Conservation (phyloP, 306 rosid species). For the Medicago ruthenica region DNA sequence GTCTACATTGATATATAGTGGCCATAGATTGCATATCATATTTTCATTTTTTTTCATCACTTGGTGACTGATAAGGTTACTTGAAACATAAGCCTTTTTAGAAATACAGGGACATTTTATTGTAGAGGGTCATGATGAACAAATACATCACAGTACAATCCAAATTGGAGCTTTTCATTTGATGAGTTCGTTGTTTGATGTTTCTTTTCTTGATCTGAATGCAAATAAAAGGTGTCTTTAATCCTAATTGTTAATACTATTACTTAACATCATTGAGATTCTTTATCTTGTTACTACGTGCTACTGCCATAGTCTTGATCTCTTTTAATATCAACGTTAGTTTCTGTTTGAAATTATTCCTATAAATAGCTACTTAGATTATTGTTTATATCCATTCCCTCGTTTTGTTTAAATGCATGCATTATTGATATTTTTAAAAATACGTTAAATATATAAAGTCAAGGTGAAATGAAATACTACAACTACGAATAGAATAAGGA, state of each 20-base stretch:
- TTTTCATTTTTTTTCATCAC: background rate
- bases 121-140: constrained; percentile 44
- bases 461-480: background rate
- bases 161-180: constrained; percentile 40
- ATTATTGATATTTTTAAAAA: background rate
- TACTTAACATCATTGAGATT: no score
- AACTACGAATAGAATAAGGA: background rate
- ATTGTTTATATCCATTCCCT: background rate
- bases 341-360: background rate
- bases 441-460: no score
- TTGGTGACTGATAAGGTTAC: constrained; percentile 27
- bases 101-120: constrained; percentile 41
- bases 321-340: background rate
- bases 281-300: background rate
- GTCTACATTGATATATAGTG: no score
- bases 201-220: constrained; percentile 23
- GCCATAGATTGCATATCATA: constrained; percentile 2
- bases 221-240: no score
- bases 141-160: constrained; percentile 33
- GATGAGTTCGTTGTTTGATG: background rate
- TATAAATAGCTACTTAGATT: background rate
- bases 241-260: no score
- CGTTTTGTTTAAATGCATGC: background rate
- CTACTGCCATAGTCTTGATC: background rate
- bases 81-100: constrained; percentile 25